Conservation (phyloP, 1,284 basidiomycete genomes). For the Cutaneotrichosporon mucoides region DNA sequence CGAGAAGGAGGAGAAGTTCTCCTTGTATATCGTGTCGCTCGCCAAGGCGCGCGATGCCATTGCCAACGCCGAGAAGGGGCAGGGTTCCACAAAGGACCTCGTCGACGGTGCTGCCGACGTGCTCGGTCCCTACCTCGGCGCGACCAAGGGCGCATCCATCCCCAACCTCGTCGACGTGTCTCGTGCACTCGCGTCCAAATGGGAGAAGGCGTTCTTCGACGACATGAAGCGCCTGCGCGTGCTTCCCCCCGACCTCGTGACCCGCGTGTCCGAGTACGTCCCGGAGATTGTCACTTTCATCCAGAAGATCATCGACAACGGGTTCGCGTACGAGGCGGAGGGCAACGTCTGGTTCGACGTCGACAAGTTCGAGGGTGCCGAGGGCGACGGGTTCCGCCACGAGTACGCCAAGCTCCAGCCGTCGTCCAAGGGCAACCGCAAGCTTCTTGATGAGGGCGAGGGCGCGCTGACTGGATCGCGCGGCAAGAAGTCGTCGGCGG, state of each 20-base stretch:
- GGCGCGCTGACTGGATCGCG: conserved; percentile 70
- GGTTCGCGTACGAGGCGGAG: conserved; percentile 82
- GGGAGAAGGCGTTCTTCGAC: conserved; percentile 86
- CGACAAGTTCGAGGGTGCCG: conserved; percentile 70
- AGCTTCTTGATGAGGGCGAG: conserved; percentile 89
- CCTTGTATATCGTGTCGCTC: conserved; percentile 74
- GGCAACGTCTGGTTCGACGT: conserved; percentile 97
- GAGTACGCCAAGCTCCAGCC: conserved; percentile 94
- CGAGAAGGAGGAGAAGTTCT: conserved; percentile 81
- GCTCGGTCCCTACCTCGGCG: conserved; percentile 68
- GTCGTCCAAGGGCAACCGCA: conserved; percentile 88
- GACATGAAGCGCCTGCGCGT: conserved; percentile 89
- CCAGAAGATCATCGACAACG: conserved; percentile 77
- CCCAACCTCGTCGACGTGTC: conserved; percentile 78
- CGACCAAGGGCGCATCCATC: conserved; percentile 73
- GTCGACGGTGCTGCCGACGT: conserved; percentile 72
- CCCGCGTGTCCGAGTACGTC: conserved; percentile 95
- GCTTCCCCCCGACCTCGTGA: conserved; percentile 82
- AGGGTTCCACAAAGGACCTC: conserved; percentile 57
- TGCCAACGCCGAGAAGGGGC: conserved; percentile 34
- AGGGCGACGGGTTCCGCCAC: conserved; percentile 56
- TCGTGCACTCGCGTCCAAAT: conserved; percentile 75
- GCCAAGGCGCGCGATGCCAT: conserved; percentile 53
- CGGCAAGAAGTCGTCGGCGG: conserved; percentile 57
- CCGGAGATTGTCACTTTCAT: conserved; percentile 92